Evolutionary conservation across 2,329 filamentous ascomycete species (phyloP).

Genomic region (Neopestalotiopsis rosae): DNA sequence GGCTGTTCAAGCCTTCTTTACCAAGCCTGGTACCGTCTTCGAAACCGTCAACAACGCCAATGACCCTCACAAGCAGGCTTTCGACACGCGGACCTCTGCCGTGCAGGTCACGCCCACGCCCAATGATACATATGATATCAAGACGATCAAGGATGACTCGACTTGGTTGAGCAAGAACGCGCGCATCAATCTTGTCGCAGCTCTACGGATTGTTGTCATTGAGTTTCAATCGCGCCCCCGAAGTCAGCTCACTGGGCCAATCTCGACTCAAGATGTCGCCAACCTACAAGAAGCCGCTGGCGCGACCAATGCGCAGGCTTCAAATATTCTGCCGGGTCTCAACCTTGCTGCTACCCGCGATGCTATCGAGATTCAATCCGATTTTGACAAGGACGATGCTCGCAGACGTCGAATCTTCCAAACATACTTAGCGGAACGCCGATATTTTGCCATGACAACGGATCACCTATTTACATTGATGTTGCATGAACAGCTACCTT

Average conservation of each 20-base stretch:
- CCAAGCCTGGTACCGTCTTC: slow-evolving; percentile 73
- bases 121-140: slow-evolving; percentile 73
- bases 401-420: slow-evolving; percentile 72
- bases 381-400: slow-evolving; percentile 67
- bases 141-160: slow-evolving; percentile 82
- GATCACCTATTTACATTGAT: slow-evolving; percentile 60
- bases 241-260: slow-evolving; percentile 71
- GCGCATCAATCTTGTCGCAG: slow-evolving; percentile 79
- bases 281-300: slow-evolving; percentile 79
- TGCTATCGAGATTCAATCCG: slow-evolving; percentile 58
- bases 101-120: slow-evolving; percentile 79
- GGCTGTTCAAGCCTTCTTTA: slow-evolving; percentile 71
- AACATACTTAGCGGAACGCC: slow-evolving; percentile 74
- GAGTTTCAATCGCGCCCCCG: slow-evolving; percentile 85
- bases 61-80: slow-evolving; percentile 69
- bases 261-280: slow-evolving; percentile 78
- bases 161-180: slow-evolving; percentile 83
- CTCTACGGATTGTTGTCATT: slow-evolving; percentile 78
- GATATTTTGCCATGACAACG: slow-evolving; percentile 68
- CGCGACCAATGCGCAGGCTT: slow-evolving; percentile 62
- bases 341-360: slow-evolving; percentile 52
- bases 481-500: slow-evolving; percentile 43
- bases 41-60: slow-evolving; percentile 46
- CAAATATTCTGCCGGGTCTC: slow-evolving; percentile 61
- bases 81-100: slow-evolving; percentile 84